phyloP scores from a whole-genome alignment of 257 asterid species.

The Rhazya stricta region DNA sequence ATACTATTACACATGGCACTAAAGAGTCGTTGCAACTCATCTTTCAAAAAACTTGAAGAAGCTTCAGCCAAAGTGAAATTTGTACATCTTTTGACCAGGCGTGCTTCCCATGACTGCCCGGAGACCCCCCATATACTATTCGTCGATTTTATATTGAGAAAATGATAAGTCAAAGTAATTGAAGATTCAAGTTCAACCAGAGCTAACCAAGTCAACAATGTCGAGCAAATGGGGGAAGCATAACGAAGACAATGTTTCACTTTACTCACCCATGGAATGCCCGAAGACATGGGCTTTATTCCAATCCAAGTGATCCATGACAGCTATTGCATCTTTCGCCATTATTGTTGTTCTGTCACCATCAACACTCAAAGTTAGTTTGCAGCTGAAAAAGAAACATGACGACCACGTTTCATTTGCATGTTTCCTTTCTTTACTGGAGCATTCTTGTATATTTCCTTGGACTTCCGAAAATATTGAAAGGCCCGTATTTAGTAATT shows the following conservation, averaged over 20 bases:
- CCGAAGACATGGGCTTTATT: constrained; percentile 85
- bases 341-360: constrained; percentile 61
- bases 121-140: background rate
- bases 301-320: constrained; percentile 98
- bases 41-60: background rate
- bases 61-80: background rate
- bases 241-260: constrained; percentile 23
- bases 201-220: constrained; percentile 6
- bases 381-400: background rate
- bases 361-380: constrained; percentile 1
- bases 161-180: background rate
- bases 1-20: background rate
- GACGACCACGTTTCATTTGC: background rate
- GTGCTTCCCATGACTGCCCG: background rate
- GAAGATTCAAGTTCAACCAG: background rate
- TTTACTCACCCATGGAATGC: constrained; percentile 92
- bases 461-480: background rate
- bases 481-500: background rate
- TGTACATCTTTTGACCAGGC: background rate
- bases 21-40: background rate
- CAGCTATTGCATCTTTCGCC: constrained; percentile 94
- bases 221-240: background rate
- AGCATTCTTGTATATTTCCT: background rate
- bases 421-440: background rate
- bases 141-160: background rate